These are phyloP conservation scores for Acarospora socialis DNA, from an alignment of 2,329 filamentous ascomycete genomes.

Conservation along the genomic window DNA sequence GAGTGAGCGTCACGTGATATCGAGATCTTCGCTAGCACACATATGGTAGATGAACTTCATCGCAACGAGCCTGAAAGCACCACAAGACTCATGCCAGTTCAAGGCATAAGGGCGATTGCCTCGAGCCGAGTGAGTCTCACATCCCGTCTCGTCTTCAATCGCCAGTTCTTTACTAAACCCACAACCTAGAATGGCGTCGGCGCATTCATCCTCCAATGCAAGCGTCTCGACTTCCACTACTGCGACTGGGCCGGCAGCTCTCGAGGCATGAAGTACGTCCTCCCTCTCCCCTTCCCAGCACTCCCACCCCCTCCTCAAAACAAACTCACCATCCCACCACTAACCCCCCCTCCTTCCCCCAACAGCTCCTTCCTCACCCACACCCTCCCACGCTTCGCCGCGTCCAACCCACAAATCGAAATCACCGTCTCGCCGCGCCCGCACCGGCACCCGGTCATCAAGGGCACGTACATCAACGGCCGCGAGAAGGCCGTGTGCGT, in stretches of 20 bases:
- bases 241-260: conserved; percentile 94
- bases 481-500: conserved; percentile 76
- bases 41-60: neutral
- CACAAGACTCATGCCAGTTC: conserved; percentile 27
- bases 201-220: conserved; percentile 95
- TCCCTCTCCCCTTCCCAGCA: conserved; percentile 2
- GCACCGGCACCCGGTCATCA: conserved; percentile 75
- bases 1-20: no score
- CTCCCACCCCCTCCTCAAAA: conserved; percentile 3
- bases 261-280: conserved; percentile 73
- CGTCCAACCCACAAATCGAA: conserved; percentile 73
- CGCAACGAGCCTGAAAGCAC: neutral
- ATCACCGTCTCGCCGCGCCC: conserved; percentile 83
- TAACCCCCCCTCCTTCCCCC: conserved; percentile 5
- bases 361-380: conserved; percentile 70
- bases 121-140: conserved; percentile 37
- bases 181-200: conserved; percentile 73
- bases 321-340: conserved; percentile 3
- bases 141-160: neutral
- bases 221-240: conserved; percentile 88
- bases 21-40: no score
- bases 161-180: conserved; percentile 11
- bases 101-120: conserved; percentile 38
- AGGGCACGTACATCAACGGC: conserved; percentile 87
- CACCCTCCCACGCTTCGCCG: conserved; percentile 65